Evolutionary conservation across 768 basidiomycete species (phyloP).

Genomic region (Leccinellum luteum): DNA sequence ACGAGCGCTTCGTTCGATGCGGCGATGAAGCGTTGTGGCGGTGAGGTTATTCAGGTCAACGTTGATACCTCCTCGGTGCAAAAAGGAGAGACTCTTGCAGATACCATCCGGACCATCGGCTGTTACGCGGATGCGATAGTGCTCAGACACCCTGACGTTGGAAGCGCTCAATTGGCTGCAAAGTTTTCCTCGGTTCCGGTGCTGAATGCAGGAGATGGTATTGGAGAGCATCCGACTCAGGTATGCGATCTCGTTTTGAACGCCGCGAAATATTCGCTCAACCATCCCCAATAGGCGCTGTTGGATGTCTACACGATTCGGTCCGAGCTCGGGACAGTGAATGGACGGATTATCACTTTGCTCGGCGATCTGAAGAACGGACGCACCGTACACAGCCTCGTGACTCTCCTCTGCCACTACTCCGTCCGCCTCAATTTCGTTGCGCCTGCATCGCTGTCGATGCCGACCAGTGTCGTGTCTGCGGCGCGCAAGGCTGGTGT

Average conservation of each 20-base stretch:
- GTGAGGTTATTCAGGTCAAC: slow-evolving; percentile 85
- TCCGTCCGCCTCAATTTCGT: slow-evolving; percentile 95
- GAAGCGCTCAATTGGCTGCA: slow-evolving; percentile 92
- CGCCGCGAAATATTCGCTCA: not conserved
- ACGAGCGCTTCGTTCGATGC: slow-evolving; percentile 96
- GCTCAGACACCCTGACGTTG: slow-evolving; percentile 90
- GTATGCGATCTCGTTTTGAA: slow-evolving; percentile 38
- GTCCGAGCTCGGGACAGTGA: slow-evolving; percentile 96
- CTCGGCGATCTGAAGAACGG: slow-evolving; percentile 98
- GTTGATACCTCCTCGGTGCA: slow-evolving; percentile 82
- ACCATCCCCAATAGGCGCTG: slow-evolving; percentile 53
- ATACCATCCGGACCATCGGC: slow-evolving; percentile 90
- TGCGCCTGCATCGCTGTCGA: slow-evolving; percentile 77
- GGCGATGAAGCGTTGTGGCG: slow-evolving; percentile 98
- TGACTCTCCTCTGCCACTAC: slow-evolving; percentile 88
- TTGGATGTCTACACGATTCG: slow-evolving; percentile 93
- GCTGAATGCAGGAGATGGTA: slow-evolving; percentile 95
- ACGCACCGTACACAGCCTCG: slow-evolving; percentile 94
- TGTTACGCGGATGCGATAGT: slow-evolving; percentile 96
- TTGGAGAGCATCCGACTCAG: slow-evolving; percentile 97
- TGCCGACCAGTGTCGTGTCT: slow-evolving; percentile 84
- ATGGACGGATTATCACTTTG: slow-evolving; percentile 88
- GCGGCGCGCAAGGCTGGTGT: slow-evolving; percentile 84
- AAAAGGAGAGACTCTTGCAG: slow-evolving; percentile 92
- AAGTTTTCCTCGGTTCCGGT: slow-evolving; percentile 95